Percentiles rank a stretch among this genome's conserved stretches.
Conservation (phyloP, 805 yeast species). For the Suhomyces tanzawaensis region DNA sequence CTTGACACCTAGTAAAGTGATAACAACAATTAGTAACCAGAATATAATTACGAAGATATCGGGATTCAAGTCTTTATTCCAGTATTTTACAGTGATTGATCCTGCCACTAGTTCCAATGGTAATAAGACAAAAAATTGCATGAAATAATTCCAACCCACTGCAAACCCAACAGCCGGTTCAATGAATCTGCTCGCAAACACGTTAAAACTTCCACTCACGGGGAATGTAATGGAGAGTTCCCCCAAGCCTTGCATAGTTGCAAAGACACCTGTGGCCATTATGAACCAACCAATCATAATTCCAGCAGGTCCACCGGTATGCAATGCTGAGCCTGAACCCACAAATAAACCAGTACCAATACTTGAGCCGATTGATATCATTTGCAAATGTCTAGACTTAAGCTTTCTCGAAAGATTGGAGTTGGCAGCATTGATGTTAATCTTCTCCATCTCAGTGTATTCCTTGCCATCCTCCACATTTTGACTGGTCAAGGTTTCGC, state of each 20-base stretch:
- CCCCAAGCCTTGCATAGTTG: slow-evolving; percentile 43
- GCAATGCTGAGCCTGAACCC: slow-evolving; percentile 44
- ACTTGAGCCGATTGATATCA: slow-evolving; percentile 71
- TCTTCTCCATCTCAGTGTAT: slow-evolving; percentile 28
- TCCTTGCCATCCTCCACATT: slow-evolving; percentile 18
- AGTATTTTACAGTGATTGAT: slow-evolving; percentile 55
- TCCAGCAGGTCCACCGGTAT: slow-evolving; percentile 33
- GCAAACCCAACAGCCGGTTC: slow-evolving; percentile 59
- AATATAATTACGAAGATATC: slow-evolving; percentile 62
- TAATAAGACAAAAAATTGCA: slow-evolving; percentile 55
- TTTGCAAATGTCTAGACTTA: slow-evolving; percentile 50
- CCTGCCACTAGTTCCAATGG: slow-evolving; percentile 63
- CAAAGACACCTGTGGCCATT: slow-evolving; percentile 22
- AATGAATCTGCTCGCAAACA: slow-evolving; percentile 50
- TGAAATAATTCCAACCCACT: slow-evolving; percentile 51
- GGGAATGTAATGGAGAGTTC: slow-evolving; percentile 54
- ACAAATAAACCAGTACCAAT: slow-evolving; percentile 63
- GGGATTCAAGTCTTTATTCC: slow-evolving; percentile 51
- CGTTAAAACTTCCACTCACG: slow-evolving; percentile 51
- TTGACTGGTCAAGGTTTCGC: slow-evolving; percentile 16
- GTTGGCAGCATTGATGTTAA: slow-evolving; percentile 25
- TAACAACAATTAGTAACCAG: slow-evolving; percentile 44
- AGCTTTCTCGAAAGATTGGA: slow-evolving; percentile 32
- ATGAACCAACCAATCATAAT: slow-evolving; percentile 27
- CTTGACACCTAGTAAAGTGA: slow-evolving; percentile 52